Conservation (phyloP, 2,329 filamentous ascomycete genomes). For the Colletotrichum destructivum region DNA sequence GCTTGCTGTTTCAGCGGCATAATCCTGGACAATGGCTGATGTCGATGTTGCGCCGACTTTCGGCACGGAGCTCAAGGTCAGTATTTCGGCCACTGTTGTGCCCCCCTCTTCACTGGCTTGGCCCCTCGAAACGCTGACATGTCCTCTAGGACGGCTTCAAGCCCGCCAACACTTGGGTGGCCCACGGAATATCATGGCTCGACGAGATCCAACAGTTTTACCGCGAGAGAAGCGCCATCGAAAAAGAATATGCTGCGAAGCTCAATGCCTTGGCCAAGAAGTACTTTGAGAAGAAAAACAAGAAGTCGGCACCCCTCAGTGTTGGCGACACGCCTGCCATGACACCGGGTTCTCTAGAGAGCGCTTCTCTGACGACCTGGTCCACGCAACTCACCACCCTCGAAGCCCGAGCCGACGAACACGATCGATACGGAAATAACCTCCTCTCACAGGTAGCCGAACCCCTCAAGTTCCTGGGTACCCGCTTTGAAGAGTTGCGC, state of each 20-base stretch:
- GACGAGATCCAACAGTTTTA: conserved; percentile 98
- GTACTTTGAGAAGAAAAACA: conserved; percentile 97
- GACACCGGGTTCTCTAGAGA: conserved; percentile 96
- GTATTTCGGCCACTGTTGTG: conserved; percentile 43
- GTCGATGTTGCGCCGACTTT: conserved; percentile 88
- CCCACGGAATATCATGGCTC: conserved; percentile 91
- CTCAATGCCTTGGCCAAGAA: conserved; percentile 91
- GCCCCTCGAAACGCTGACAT: conserved; percentile 40
- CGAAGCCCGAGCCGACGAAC: conserved; percentile 89
- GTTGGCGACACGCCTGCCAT: conserved; percentile 94
- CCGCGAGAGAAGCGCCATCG: conserved; percentile 91
- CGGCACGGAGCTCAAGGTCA: conserved; percentile 93
- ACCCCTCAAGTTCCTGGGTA: conserved; percentile 81
- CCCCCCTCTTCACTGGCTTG: conserved; percentile 12
- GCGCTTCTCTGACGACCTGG: conserved; percentile 97
- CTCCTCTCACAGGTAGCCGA: conserved; percentile 87
- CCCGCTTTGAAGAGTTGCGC: conserved; percentile 89
- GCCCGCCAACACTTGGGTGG: conserved; percentile 91
- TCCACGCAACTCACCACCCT: conserved; percentile 92
- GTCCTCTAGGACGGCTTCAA: conserved; percentile 90
- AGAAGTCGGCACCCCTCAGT: conserved; percentile 88
- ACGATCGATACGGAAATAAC: conserved; percentile 86
- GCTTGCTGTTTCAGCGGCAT: conserved; percentile 32
- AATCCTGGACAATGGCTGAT: conserved; percentile 76
- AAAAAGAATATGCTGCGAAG: conserved; percentile 96